Percentiles rank a stretch among this genome's conserved stretches.
Evolutionary conservation across 1,284 basidiomycete genomes (phyloP).

Genomic region (Papiliotrema flavescens): DNA sequence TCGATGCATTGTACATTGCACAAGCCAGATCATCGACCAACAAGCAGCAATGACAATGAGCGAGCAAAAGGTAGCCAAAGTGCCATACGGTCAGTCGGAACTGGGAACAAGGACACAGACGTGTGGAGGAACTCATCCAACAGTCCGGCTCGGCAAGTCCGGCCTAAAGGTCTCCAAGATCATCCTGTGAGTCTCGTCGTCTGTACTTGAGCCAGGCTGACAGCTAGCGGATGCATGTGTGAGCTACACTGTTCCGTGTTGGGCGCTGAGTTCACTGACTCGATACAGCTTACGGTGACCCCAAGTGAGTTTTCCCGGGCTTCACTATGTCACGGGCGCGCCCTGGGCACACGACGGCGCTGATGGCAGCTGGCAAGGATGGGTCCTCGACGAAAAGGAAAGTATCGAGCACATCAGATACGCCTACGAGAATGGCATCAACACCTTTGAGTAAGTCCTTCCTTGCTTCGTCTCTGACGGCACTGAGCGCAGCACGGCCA

Average conservation of each 20-base stretch:
- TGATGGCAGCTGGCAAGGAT: slow-evolving; percentile 21
- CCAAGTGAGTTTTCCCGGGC: slow-evolving; percentile 6
- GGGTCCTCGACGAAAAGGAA: slow-evolving; percentile 39
- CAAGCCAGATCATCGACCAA: too few relatives aligned
- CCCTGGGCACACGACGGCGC: background rate
- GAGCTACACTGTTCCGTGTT: slow-evolving; percentile 1
- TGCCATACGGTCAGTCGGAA: too few relatives aligned
- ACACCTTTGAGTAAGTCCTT: slow-evolving; percentile 38
- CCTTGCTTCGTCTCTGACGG: too few relatives aligned
- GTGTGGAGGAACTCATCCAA: background rate
- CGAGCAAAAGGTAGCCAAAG: too few relatives aligned
- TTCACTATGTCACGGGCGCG: background rate
- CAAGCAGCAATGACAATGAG: too few relatives aligned
- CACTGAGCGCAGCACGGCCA: slow-evolving; percentile 25
- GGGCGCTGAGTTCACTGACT: background rate
- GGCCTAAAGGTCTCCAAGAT: slow-evolving; percentile 41
- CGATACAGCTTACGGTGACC: slow-evolving; percentile 29
- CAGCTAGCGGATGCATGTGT: slow-evolving; percentile 33
- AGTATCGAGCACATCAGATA: slow-evolving; percentile 44
- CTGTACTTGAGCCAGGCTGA: slow-evolving; percentile 5
- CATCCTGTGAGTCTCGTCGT: slow-evolving; percentile 29
- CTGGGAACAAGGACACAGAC: background rate
- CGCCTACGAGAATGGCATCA: slow-evolving; percentile 42
- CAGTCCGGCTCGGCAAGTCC: slow-evolving; percentile 37
- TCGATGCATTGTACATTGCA: too few relatives aligned